Percentiles rank a stretch among this genome's conserved stretches.
phyloP scores from a whole-genome alignment of 2,329 filamentous ascomycete genomes.

The Trichoderma brevicompactum region DNA sequence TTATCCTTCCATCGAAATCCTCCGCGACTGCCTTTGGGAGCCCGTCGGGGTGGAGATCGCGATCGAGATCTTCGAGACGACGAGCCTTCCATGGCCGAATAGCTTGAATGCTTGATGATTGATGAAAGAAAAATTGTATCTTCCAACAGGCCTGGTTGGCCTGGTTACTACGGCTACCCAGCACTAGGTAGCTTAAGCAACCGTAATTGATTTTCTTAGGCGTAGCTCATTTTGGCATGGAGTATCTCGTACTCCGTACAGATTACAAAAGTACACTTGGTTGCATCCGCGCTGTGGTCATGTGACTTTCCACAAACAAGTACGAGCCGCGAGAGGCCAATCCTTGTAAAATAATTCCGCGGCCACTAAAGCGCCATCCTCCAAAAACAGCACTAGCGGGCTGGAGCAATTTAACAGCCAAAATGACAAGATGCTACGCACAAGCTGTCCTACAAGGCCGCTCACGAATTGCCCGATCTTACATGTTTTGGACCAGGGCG shows the following conservation, averaged over 20 bases:
- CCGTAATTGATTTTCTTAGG: background rate
- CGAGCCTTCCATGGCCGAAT: constrained; percentile 36
- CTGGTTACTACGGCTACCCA: background rate
- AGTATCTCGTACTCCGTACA: background rate
- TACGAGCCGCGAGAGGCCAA: background rate
- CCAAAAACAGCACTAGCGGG: constrained; percentile 3
- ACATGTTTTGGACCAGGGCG: background rate
- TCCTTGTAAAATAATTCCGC: background rate
- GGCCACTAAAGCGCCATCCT: background rate
- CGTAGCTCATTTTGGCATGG: background rate
- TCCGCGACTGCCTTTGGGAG: constrained; percentile 44
- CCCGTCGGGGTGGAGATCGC: constrained; percentile 36
- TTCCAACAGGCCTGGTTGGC: background rate
- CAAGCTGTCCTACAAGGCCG: background rate
- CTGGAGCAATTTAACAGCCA: background rate
- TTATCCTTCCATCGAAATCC: constrained; percentile 66
- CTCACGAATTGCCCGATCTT: background rate
- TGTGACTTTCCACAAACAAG: background rate
- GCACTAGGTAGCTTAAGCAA: background rate
- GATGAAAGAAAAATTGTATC: background rate
- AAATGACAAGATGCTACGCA: background rate
- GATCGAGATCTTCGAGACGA: constrained; percentile 36
- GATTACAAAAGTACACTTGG: background rate
- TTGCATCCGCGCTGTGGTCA: background rate
- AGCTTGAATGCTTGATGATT: background rate